phyloP scores from a whole-genome alignment of 2,329 filamentous ascomycete genomes.

The Acephala macrosclerotiorum region DNA sequence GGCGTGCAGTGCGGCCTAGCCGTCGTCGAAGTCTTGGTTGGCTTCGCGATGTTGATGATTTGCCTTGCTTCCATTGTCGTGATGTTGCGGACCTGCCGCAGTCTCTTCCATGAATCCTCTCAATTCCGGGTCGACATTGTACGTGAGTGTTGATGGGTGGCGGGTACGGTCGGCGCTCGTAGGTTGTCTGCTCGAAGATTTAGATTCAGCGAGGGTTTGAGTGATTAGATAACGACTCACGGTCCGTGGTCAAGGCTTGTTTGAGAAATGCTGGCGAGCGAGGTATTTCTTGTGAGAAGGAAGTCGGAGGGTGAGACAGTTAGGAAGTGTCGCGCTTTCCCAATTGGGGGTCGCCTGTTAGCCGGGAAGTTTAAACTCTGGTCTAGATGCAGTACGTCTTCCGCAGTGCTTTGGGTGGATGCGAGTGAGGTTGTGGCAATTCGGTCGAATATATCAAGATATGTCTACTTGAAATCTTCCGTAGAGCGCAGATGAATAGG shows the following conservation, averaged over 20 bases:
- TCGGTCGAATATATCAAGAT: too few relatives aligned
- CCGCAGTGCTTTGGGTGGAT: too few relatives aligned
- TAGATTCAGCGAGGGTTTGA: neutral
- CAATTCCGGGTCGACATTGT: slow-evolving; percentile 33
- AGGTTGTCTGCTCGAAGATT: neutral
- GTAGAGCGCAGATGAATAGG: too few relatives aligned
- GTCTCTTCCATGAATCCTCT: slow-evolving; percentile 26
- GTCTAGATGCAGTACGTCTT: too few relatives aligned
- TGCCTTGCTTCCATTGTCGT: slow-evolving; percentile 40
- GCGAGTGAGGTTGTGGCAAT: too few relatives aligned
- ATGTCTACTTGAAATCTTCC: too few relatives aligned
- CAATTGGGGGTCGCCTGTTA: too few relatives aligned
- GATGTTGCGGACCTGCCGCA: slow-evolving; percentile 40
- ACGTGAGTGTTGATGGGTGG: neutral
- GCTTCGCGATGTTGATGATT: slow-evolving; percentile 39
- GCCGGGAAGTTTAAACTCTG: too few relatives aligned
- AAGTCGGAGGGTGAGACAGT: neutral
- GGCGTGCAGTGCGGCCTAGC: slow-evolving; percentile 63
- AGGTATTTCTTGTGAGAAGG: neutral
- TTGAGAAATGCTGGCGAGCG: slow-evolving; percentile 3
- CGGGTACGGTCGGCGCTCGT: neutral
- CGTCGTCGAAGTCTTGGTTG: slow-evolving; percentile 45
- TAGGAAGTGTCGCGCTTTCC: too few relatives aligned
- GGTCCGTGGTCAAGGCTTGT: neutral
- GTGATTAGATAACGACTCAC: neutral